A percentile compares a stretch with the other conserved stretches of the same genome.
Evolutionary conservation across 1,284 basidiomycete genomes (phyloP).

Genomic region (Phylloporus sp.): DNA sequence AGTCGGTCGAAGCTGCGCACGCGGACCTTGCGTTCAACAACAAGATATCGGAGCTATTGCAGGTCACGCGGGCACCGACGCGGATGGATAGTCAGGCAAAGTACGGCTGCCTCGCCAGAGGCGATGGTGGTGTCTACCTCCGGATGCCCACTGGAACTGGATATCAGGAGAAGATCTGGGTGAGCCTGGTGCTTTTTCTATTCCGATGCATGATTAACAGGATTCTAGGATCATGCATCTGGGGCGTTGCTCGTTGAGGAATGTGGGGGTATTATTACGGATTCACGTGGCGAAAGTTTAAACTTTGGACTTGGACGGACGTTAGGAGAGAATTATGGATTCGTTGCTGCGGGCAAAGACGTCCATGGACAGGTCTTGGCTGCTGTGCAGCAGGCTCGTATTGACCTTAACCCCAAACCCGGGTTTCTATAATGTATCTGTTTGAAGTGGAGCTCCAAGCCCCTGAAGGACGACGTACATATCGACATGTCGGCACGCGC

Average conservation of each 20-base stretch:
- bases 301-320: slow-evolving; percentile 91
- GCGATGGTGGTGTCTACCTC: slow-evolving; percentile 90
- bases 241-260: slow-evolving; percentile 88
- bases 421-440: no score
- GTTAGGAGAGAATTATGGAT: slow-evolving; percentile 85
- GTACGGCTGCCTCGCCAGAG: slow-evolving; percentile 87
- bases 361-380: slow-evolving; percentile 73
- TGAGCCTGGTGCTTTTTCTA: slow-evolving; percentile 32
- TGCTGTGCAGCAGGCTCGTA: slow-evolving; percentile 68
- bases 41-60: slow-evolving; percentile 72
- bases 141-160: slow-evolving; percentile 86
- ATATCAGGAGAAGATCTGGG: slow-evolving; percentile 93
- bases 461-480: no score
- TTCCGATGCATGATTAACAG: neutral
- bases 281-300: slow-evolving; percentile 80
- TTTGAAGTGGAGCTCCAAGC: no score
- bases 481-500: no score
- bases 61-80: slow-evolving; percentile 69
- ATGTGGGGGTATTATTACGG: slow-evolving; percentile 86
- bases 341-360: slow-evolving; percentile 77
- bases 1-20: slow-evolving; percentile 94
- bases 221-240: slow-evolving; percentile 83
- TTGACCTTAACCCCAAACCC: neutral
- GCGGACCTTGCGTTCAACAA: slow-evolving; percentile 88
- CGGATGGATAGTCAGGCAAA: slow-evolving; percentile 99